Percentiles rank a stretch among this genome's conserved stretches.
Conservation (phyloP, 164 flowering plant genomes). For the Echeveria elegans region DNA sequence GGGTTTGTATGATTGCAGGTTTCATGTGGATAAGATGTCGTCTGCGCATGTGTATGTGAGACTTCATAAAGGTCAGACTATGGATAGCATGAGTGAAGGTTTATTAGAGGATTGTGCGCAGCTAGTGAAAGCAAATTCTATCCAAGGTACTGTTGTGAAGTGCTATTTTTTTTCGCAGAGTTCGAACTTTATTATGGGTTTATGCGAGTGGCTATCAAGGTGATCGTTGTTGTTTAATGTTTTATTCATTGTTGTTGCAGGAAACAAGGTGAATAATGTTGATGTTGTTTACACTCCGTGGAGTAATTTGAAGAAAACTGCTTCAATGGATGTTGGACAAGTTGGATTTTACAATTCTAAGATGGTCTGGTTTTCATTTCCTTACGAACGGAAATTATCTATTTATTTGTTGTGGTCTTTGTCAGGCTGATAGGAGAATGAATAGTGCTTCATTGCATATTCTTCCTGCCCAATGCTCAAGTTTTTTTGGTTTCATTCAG, state of each 20-base stretch:
- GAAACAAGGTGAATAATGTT: constrained; percentile 89
- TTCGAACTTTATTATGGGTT: too few relatives aligned
- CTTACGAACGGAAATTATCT: background rate
- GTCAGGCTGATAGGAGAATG: background rate
- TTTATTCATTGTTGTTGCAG: constrained; percentile 23
- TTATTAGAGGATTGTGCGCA: constrained; percentile 92
- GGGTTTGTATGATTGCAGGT: constrained; percentile 42
- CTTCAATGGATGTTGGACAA: constrained; percentile 99
- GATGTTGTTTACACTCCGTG: constrained; percentile 99
- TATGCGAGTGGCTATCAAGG: too few relatives aligned
- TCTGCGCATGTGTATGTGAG: constrained; percentile 98
- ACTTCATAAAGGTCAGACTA: constrained; percentile 77
- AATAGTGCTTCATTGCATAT: too few relatives aligned
- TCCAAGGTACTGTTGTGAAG: too few relatives aligned
- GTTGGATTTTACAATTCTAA: constrained; percentile 93
- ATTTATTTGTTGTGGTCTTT: background rate
- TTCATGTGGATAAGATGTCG: constrained; percentile 98
- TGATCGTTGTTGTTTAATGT: too few relatives aligned
- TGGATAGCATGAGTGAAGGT: constrained; percentile 84
- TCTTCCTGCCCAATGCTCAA: background rate
- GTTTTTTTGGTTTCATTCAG: constrained; percentile 22
- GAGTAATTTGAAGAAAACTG: constrained; percentile 88
- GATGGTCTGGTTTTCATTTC: constrained; percentile 36
- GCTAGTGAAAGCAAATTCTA: constrained; percentile 97
- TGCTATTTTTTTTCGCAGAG: too few relatives aligned